phyloP scores from a whole-genome alignment of 768 basidiomycete genomes.

The Suillus tomentosus region DNA sequence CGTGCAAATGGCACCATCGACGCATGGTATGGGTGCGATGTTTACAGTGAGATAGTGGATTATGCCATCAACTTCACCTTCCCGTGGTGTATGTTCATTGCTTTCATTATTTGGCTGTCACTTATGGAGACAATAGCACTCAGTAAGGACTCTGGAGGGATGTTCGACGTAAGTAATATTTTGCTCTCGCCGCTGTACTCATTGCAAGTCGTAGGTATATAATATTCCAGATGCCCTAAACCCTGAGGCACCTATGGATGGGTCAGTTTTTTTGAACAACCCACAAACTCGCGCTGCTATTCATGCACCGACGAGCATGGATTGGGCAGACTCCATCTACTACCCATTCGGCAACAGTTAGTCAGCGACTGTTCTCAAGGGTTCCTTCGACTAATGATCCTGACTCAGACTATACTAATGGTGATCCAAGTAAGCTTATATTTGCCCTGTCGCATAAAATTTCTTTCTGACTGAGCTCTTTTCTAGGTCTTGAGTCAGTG shows the following conservation, averaged over 20 bases:
- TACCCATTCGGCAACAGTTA: slow-evolving; percentile 40
- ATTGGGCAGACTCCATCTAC: slow-evolving; percentile 39
- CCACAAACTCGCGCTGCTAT: slow-evolving; percentile 57
- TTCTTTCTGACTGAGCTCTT: background rate
- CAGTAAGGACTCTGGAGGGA: slow-evolving; percentile 29
- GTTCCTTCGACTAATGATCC: slow-evolving; percentile 2
- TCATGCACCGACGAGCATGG: slow-evolving; percentile 65
- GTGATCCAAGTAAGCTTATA: slow-evolving; percentile 36
- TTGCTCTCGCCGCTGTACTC: background rate
- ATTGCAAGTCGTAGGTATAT: slow-evolving; percentile 40
- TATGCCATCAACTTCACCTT: slow-evolving; percentile 73
- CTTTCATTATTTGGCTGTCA: slow-evolving; percentile 7
- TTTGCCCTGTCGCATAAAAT: background rate
- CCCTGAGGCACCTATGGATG: slow-evolving; percentile 53
- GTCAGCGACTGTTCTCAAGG: slow-evolving; percentile 1
- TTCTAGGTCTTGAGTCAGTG: slow-evolving; percentile 37
- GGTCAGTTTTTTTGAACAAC: slow-evolving; percentile 64
- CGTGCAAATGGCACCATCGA: slow-evolving; percentile 59
- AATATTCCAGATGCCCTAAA: slow-evolving; percentile 57
- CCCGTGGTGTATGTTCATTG: slow-evolving; percentile 51
- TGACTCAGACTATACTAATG: slow-evolving; percentile 20
- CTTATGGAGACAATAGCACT: slow-evolving; percentile 18
- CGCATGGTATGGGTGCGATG: slow-evolving; percentile 65
- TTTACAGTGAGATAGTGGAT: slow-evolving; percentile 67
- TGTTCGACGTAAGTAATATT: slow-evolving; percentile 39